Evolutionary conservation across 768 basidiomycete species (phyloP), one percentile per base, ranked within the genome.

Genomic region (Suillus ampliporus): DNA sequence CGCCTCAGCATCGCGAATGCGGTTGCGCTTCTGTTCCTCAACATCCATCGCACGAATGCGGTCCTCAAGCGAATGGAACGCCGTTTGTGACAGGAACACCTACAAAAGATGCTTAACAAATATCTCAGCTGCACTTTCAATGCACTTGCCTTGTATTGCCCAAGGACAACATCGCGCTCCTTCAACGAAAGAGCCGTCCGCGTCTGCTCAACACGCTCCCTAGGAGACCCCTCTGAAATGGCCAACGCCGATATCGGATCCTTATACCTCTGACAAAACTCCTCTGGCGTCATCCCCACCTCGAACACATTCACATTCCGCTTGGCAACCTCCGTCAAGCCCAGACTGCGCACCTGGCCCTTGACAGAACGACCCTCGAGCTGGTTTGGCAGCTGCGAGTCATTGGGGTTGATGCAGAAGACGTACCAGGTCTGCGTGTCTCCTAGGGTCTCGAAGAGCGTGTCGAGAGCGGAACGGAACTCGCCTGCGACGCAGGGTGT

Each of bases 401-500:
- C 95, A 72, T 99, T 99, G 5, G 96, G 95, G 73, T 92, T 95
- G 68, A 99, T 77, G 71, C 95, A 97, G 77, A 97, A 94, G 19
- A 97, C 84, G 68, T 89, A 91, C 95, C 95, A 98, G 2, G 87
- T 79, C 77, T 95, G 91, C 17, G 94, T 91, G 68, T 97, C 96
- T 59, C 91, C 89, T 28, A 98, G 80, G 1, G 94, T 95, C 66
- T 91, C 86, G 67, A 98, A 92, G 17, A 97, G 82, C 0, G 89
- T 91, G 70, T 95, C 90, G 56, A 97, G 78, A 5, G 95, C 92
- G 0, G 88, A 77, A 68, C 88, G 86, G 82, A 97, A 94, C 75
- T 96, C 94, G 58, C 95, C 92, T 1, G 94, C 89, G 7, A 97
- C 88, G 68, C 94, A 95, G 0, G 91, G 89, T 14, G 73, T 71